Percentiles rank a stretch among this genome's conserved stretches.
Conservation (phyloP, 2,329 filamentous ascomycete genomes). For the Colletotrichum horii region DNA sequence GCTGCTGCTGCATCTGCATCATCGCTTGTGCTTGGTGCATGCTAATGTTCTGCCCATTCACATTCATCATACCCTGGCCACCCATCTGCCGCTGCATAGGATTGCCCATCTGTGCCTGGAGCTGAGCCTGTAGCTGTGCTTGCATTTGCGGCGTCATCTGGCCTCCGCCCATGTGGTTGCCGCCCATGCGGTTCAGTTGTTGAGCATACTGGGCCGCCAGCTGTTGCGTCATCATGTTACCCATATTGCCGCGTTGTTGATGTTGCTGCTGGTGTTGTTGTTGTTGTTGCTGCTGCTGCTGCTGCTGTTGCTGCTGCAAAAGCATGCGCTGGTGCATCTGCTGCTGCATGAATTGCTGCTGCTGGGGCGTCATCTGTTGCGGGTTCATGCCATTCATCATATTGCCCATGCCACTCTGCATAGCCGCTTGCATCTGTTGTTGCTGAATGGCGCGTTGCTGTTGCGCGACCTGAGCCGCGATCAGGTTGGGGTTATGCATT, state of each 20-base stretch:
- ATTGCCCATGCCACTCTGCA: slow-evolving; percentile 39
- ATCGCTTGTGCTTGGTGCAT: slow-evolving; percentile 50
- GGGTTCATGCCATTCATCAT: slow-evolving; percentile 41
- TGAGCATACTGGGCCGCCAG: slow-evolving; percentile 49
- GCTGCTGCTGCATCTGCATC: slow-evolving; percentile 37
- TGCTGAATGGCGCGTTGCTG: slow-evolving; percentile 53
- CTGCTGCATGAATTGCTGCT: slow-evolving; percentile 17
- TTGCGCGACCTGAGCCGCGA: slow-evolving; percentile 51
- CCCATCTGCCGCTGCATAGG: slow-evolving; percentile 42
- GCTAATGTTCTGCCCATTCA: slow-evolving; percentile 34
- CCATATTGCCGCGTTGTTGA: slow-evolving; percentile 35
- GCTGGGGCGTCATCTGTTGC: slow-evolving; percentile 27
- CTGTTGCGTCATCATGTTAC: slow-evolving; percentile 47
- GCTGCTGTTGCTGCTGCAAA: slow-evolving; percentile 35
- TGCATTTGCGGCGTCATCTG: slow-evolving; percentile 44
- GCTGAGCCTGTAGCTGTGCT: slow-evolving; percentile 32
- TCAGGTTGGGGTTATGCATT: slow-evolving; percentile 43
- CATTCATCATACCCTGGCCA: slow-evolving; percentile 46
- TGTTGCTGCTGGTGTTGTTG: slow-evolving; percentile 37
- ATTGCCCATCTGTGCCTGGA: slow-evolving; percentile 41
- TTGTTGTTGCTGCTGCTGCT: slow-evolving; percentile 39
- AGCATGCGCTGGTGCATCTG: slow-evolving; percentile 28
- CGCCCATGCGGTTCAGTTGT: slow-evolving; percentile 46
- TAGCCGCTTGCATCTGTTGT: slow-evolving; percentile 38
- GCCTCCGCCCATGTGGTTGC: slow-evolving; percentile 30